Conservation (phyloP, 2,329 filamentous ascomycete genomes). For the Fusarium transvaalense region DNA sequence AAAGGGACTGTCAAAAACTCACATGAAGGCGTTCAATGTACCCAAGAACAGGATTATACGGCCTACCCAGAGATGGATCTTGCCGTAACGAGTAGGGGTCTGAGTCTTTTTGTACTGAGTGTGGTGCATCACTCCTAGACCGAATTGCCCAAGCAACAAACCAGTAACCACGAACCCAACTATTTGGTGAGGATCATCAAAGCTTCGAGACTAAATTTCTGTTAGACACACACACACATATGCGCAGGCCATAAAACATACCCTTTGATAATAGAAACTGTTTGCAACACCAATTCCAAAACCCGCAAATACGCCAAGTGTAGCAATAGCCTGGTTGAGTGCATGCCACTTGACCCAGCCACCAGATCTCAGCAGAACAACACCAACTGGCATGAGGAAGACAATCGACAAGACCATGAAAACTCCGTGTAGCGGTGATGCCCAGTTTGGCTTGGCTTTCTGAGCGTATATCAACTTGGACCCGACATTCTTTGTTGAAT, state of each 20-base stretch:
- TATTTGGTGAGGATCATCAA: slow-evolving; percentile 68
- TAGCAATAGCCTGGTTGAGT: slow-evolving; percentile 63
- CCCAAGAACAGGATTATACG: slow-evolving; percentile 66
- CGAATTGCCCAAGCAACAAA: slow-evolving; percentile 65
- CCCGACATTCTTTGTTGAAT: slow-evolving; percentile 53
- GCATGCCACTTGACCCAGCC: slow-evolving; percentile 68
- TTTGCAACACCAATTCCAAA: slow-evolving; percentile 65
- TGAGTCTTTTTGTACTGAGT: slow-evolving; percentile 64
- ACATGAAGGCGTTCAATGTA: slow-evolving; percentile 69
- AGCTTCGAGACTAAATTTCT: slow-evolving; percentile 61
- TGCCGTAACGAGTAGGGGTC: slow-evolving; percentile 62
- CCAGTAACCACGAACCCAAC: slow-evolving; percentile 68
- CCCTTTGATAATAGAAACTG: slow-evolving; percentile 67
- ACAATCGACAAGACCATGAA: slow-evolving; percentile 70
- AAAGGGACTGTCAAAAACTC: slow-evolving; percentile 45
- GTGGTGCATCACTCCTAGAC: slow-evolving; percentile 69
- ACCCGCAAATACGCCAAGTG: slow-evolving; percentile 63
- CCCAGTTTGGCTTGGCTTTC: slow-evolving; percentile 54
- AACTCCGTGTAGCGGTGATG: slow-evolving; percentile 59
- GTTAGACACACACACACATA: slow-evolving; percentile 9
- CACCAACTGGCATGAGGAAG: slow-evolving; percentile 67
- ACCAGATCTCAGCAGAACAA: slow-evolving; percentile 65
- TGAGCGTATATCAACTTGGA: slow-evolving; percentile 51
- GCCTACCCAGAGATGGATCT: slow-evolving; percentile 69
- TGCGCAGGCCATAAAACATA: slow-evolving; percentile 50